Evolutionary conservation across 2,329 filamentous ascomycete genomes (phyloP).

Genomic region (Neophaeococcomyces aloes): DNA sequence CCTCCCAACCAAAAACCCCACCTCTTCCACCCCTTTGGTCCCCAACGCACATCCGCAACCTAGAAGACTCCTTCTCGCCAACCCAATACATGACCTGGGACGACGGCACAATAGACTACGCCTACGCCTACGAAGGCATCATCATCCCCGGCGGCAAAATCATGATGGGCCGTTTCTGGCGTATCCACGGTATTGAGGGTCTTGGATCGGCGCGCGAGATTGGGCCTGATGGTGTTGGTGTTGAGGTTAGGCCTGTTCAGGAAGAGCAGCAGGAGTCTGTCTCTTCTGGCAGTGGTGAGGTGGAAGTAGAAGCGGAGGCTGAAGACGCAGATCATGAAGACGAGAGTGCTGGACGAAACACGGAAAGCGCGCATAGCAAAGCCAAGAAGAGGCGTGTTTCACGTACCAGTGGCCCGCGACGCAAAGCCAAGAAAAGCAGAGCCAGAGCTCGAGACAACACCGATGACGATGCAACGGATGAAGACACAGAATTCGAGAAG

Average conservation of each 20-base stretch:
- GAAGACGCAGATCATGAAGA: conserved; percentile 8
- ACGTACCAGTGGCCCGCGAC: too few relatives aligned
- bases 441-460: neutral
- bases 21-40: conserved; percentile 3
- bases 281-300: neutral
- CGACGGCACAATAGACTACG: conserved; percentile 24
- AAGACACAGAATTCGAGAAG: neutral
- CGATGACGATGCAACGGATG: neutral
- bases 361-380: neutral
- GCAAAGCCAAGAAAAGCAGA: neutral
- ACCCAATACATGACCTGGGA: conserved; percentile 15
- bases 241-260: conserved; percentile 8
- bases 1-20: neutral
- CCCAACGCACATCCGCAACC: conserved; percentile 10
- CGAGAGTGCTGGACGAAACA: conserved; percentile 1
- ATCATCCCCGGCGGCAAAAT: conserved; percentile 38
- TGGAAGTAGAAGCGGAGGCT: neutral
- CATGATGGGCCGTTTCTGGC: conserved; percentile 43
- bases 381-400: neutral
- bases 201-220: conserved; percentile 13
- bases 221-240: conserved; percentile 6
- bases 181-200: conserved; percentile 11
- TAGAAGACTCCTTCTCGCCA: conserved; percentile 16
- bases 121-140: conserved; percentile 39
- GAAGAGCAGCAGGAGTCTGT: neutral